Percentiles rank a stretch among this genome's conserved stretches.
These are phyloP conservation scores for Boletus rubescentipes DNA, from an alignment of 768 basidiomycete genomes.

Conservation along the genomic window DNA sequence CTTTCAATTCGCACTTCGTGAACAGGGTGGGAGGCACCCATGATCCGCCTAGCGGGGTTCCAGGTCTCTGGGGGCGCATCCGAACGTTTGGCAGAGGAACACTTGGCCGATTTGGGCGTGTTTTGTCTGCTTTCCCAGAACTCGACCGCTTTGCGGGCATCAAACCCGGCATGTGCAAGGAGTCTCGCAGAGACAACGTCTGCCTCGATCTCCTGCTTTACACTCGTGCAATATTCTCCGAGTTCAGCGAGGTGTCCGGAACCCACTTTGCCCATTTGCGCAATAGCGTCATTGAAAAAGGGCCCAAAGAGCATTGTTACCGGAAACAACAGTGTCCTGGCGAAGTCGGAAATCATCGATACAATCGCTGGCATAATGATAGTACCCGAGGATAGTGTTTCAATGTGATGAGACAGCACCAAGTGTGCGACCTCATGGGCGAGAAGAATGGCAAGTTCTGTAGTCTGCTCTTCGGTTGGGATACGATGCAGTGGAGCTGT, in stretches of 20 bases:
- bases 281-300: constrained; percentile 93
- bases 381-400: constrained; percentile 82
- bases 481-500: constrained; percentile 40
- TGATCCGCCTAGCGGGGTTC: constrained; percentile 29
- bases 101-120: constrained; percentile 14
- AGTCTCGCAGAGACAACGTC: constrained; percentile 86
- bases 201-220: constrained; percentile 88
- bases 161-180: constrained; percentile 90
- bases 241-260: constrained; percentile 72
- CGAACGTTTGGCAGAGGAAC: constrained; percentile 16
- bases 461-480: constrained; percentile 80
- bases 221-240: constrained; percentile 73
- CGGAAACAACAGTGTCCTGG: constrained; percentile 81
- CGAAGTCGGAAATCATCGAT: constrained; percentile 72
- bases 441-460: constrained; percentile 85
- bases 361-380: constrained; percentile 80
- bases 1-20: constrained; percentile 41
- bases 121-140: constrained; percentile 76
- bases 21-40: constrained; percentile 46
- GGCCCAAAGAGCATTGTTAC: constrained; percentile 91
- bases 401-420: constrained; percentile 86
- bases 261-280: constrained; percentile 73
- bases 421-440: constrained; percentile 95
- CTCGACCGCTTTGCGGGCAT: constrained; percentile 73
- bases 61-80: constrained; percentile 10